Conservation (phyloP, 2,329 filamentous ascomycete genomes). For the Triangularia verruculosa region DNA sequence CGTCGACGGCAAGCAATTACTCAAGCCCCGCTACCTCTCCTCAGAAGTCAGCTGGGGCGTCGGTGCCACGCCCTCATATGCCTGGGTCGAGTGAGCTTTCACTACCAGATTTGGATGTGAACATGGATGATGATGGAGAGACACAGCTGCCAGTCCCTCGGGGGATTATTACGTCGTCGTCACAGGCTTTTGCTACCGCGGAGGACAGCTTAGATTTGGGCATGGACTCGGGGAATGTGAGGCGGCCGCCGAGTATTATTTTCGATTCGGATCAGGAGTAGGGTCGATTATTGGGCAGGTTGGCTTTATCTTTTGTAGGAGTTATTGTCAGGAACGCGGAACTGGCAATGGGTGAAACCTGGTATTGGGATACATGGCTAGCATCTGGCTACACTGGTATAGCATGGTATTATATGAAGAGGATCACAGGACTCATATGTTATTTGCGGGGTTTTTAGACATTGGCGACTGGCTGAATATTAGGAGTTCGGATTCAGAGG, state of each 20-base stretch:
- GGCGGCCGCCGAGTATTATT: conserved; percentile 2
- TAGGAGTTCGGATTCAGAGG: not conserved
- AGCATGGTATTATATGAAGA: not conserved
- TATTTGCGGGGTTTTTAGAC: not conserved
- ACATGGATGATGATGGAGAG: not conserved
- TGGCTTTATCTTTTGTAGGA: not conserved
- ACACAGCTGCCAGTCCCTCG: not conserved
- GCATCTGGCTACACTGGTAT: too few relatives aligned
- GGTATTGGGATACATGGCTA: not conserved
- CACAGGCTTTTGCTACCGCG: not conserved
- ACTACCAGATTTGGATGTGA: not conserved
- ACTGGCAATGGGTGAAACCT: not conserved
- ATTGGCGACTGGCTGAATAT: not conserved
- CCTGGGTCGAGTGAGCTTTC: not conserved
- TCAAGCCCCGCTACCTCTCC: conserved; percentile 35
- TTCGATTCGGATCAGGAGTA: conserved; percentile 3
- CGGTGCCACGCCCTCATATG: not conserved
- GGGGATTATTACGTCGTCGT: not conserved
- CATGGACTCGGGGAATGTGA: conserved; percentile 2
- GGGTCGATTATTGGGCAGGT: not conserved
- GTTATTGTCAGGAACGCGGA: not conserved
- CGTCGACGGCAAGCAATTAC: conserved; percentile 41
- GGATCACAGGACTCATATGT: not conserved
- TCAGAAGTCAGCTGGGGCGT: conserved; percentile 10
- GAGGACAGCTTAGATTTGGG: conserved; percentile 6